phyloP scores from a whole-genome alignment of 2,329 filamentous ascomycete genomes.

The Bipolaris sorokiniana region DNA sequence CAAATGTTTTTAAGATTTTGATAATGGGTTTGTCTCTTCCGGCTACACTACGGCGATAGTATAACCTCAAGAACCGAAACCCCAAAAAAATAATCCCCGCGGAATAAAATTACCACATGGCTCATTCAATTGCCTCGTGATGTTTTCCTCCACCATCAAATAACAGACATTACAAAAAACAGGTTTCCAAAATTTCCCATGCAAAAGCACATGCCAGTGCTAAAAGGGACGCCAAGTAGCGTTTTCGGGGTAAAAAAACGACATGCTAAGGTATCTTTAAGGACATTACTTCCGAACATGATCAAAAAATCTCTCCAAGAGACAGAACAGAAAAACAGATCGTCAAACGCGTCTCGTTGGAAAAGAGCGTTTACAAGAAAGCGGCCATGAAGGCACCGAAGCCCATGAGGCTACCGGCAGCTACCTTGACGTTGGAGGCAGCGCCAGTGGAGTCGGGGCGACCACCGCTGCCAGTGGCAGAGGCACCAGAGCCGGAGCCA shows the following conservation, averaged over 20 bases:
- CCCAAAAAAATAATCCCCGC: too few species aligned
- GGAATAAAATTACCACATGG: too few species aligned
- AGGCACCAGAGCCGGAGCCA: neutral
- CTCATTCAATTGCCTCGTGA: too few species aligned
- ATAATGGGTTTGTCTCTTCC: too few species aligned
- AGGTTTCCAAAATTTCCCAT: constrained; percentile 5
- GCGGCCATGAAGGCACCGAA: constrained; percentile 46
- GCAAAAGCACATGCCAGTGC: constrained; percentile 31
- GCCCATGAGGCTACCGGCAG: constrained; percentile 42
- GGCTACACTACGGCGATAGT: too few species aligned
- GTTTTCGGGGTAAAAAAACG: neutral
- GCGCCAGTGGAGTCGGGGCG: constrained; percentile 25
- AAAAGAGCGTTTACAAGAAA: constrained; percentile 41
- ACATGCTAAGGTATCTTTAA: constrained; percentile 38
- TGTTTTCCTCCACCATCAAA: too few species aligned
- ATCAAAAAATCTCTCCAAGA: neutral
- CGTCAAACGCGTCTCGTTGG: neutral
- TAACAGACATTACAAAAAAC: too few species aligned
- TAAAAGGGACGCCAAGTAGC: constrained; percentile 14
- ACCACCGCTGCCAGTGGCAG: constrained; percentile 21
- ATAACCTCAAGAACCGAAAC: too few species aligned
- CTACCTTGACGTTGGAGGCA: constrained; percentile 39
- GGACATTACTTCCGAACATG: constrained; percentile 27
- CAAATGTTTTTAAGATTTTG: too few species aligned
- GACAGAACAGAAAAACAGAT: neutral